Base-by-base conservation (phyloP, 2,329 filamentous ascomycete genomes). In the Colletotrichum sansevieriae region DNA sequence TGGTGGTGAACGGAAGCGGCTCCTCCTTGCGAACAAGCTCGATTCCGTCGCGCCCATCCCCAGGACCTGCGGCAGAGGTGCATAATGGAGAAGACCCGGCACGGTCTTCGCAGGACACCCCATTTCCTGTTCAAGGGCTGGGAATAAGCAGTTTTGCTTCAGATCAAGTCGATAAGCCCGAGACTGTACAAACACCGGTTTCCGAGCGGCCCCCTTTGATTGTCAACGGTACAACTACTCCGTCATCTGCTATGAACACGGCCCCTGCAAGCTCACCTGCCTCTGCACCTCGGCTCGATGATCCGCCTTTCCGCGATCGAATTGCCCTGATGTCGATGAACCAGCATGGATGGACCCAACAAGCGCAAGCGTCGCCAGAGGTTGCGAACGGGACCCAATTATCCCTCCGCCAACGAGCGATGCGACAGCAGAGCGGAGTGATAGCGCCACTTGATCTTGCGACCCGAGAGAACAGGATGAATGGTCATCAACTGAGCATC, bases 401-500 rank as follows among this genome's bases (percentile, higher is more conserved):
- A 10, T 75, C 78, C 3, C 76, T 76, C 8, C 77, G 79, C 22
- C 80, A 82, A 70, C 76, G 81, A 2, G 69, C 78, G 13, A 71
- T 81, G 66, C 77, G 83, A 11, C 78, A 81, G 25, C 84, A 84
- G 49, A 85, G 79, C 67, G 83, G 82, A 22, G 78, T 83, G 3
- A 86, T 88, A 69, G 85, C 86, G 13, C 85, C 87, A 7, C 77
- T 89, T 18, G 87, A 89, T 72, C 81, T 89, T 13, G 87, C 86
- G 1, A 83, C 84, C 44, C 80, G 82, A 3, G 83, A 84, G 37
- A 79, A 80, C 20, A 78, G 80, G 22, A 72, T 81, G 11, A 77
- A 79, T 60, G 75, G 77, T 4, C 77, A 80, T 9, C 62, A 74
- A 22, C 73, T 73, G 13, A 69, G 72, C 10, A 68, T 65, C 9